Evolutionary conservation across 257 asterid species (phyloP).

Genomic region (Solanum ossicruentum): DNA sequence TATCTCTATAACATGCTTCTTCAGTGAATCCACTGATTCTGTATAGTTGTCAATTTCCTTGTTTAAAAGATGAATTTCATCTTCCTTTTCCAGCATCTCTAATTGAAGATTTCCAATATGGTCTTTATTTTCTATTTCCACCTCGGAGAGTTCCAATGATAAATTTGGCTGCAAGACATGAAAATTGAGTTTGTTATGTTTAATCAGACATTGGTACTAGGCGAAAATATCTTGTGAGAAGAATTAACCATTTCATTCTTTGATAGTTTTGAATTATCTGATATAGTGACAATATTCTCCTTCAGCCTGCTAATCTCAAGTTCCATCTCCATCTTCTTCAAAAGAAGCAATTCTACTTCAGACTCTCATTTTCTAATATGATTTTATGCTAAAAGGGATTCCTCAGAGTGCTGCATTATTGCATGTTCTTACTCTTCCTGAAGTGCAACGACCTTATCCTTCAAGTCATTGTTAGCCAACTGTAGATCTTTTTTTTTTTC

Average conservation of each 20-base stretch:
- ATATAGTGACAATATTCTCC: conserved; percentile 34
- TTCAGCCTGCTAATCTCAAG: conserved; percentile 41
- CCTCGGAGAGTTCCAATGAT: conserved; percentile 38
- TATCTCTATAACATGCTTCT: conserved; percentile 45
- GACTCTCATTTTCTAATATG: conserved; percentile 52
- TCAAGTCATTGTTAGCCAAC: conserved; percentile 48
- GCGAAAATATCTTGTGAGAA: conserved; percentile 11
- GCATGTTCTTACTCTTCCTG: conserved; percentile 79
- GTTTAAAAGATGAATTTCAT: conserved; percentile 37
- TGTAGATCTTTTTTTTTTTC: conserved; percentile 32
- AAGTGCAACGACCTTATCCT: conserved; percentile 51
- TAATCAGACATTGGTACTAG: background rate
- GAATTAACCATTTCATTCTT: conserved; percentile 55
- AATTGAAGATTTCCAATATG: conserved; percentile 43
- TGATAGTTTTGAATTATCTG: conserved; percentile 53
- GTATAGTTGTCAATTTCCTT: conserved; percentile 45
- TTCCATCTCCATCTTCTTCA: conserved; percentile 59
- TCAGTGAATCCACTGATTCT: conserved; percentile 39
- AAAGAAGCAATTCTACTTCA: conserved; percentile 49
- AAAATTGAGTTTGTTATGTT: conserved; percentile 6
- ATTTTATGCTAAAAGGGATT: conserved; percentile 71
- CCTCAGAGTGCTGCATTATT: conserved; percentile 91
- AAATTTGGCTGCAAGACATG: conserved; percentile 64
- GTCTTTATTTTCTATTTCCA: conserved; percentile 49
- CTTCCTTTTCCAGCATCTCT: conserved; percentile 53